Conservation (phyloP, 192 early-diverging fungal species). For the Backusella luteola region DNA sequence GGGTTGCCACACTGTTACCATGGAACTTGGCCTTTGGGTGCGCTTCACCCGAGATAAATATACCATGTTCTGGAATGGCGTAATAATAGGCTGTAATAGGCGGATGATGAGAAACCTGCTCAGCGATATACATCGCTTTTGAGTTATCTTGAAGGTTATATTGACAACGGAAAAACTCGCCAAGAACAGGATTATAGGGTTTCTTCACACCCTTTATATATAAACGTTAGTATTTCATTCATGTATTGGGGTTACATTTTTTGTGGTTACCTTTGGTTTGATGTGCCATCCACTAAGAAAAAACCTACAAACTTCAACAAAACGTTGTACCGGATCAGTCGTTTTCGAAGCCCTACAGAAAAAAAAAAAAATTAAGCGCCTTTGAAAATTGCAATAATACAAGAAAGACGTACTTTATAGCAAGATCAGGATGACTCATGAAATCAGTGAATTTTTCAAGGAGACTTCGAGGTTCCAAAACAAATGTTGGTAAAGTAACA, state of each 20-base stretch:
- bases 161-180: constrained; percentile 83
- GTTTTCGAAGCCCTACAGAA: constrained; percentile 60
- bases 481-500: constrained; percentile 94
- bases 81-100: constrained; percentile 84
- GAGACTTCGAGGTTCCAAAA: constrained; percentile 92
- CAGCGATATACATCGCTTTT: constrained; percentile 73
- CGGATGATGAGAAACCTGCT: constrained; percentile 93
- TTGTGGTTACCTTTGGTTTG: constrained; percentile 67
- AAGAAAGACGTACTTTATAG: constrained; percentile 57
- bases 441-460: constrained; percentile 96
- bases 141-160: constrained; percentile 67
- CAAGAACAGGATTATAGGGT: constrained; percentile 91
- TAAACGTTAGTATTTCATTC: background rate
- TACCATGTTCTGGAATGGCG: constrained; percentile 72
- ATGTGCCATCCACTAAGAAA: constrained; percentile 93
- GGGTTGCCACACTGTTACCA: constrained; percentile 86
- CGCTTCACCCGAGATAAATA: constrained; percentile 76
- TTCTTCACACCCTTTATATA: constrained; percentile 79
- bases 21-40: constrained; percentile 82
- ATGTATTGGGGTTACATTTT: background rate
- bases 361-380: background rate
- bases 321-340: constrained; percentile 71
- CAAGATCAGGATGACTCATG: constrained; percentile 85
- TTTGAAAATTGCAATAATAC: background rate
- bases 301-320: constrained; percentile 81